Evolutionary conservation across 2,329 filamentous ascomycete genomes (phyloP).

Genomic region (Lachnellula hyalina): DNA sequence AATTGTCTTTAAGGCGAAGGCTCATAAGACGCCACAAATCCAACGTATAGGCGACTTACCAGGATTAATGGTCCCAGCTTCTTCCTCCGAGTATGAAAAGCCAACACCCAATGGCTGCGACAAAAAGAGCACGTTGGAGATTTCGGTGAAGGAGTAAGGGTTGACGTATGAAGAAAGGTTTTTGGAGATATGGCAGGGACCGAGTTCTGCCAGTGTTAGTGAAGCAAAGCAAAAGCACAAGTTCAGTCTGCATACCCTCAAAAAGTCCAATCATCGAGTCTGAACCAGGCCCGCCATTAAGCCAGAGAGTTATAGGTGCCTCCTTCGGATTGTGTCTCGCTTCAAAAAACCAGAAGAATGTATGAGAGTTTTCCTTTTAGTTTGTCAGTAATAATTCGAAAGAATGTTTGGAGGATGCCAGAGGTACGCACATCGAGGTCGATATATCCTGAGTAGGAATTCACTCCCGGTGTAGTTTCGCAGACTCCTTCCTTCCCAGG

Average conservation of each 20-base stretch:
- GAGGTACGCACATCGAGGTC: constrained; percentile 18
- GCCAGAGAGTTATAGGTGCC: constrained; percentile 46
- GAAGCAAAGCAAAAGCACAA: background rate
- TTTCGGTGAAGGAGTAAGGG: constrained; percentile 59
- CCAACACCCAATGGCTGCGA: constrained; percentile 63
- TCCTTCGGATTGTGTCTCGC: constrained; percentile 40
- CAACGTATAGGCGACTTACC: background rate
- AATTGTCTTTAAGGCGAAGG: background rate
- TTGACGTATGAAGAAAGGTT: constrained; percentile 33
- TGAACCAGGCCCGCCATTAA: constrained; percentile 48
- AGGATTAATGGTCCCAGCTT: constrained; percentile 22
- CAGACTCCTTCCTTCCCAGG: constrained; percentile 34
- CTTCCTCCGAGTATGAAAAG: constrained; percentile 52
- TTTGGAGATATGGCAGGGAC: constrained; percentile 36
- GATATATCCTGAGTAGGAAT: constrained; percentile 27
- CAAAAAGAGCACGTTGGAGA: constrained; percentile 45
- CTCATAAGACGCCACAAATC: background rate
- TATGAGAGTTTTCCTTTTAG: constrained; percentile 39
- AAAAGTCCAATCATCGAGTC: constrained; percentile 52
- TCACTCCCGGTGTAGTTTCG: constrained; percentile 27
- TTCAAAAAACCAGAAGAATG: constrained; percentile 47
- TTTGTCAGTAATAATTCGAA: background rate
- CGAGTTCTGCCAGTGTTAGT: constrained; percentile 27
- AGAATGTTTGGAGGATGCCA: background rate
- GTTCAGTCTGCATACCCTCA: constrained; percentile 15